Evolutionary conservation across 1,284 basidiomycete genomes (phyloP), one percentile per base, ranked within the genome.

Genomic region (Ganoderma sp.): DNA sequence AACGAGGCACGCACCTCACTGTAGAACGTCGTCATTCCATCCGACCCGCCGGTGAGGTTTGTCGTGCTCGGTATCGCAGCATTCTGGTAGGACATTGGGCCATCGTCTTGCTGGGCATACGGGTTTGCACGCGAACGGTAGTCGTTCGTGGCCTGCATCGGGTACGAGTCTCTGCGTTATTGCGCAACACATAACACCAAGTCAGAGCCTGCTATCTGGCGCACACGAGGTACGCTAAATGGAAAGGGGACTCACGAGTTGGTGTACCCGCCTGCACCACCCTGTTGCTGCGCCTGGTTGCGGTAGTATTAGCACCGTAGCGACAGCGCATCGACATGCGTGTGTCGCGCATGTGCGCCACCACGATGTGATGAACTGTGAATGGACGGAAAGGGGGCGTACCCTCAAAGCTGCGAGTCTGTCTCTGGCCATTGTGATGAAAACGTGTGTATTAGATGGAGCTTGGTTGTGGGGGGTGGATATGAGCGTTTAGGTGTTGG

Each of bases 321-420:
- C 45, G 28, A 28, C 32, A 54, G 25, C 52, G 32, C 25, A 64
- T 41, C 28, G 15, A 28, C 39, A n/a, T 9, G 22, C 37, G 45
- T 64, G 41, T 22, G 22, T 25, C 22, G 22, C 67, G 65, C 59
- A 70, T 63, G 61, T 61, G 56, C 42, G n/a, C 25, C 58, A 61
- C 57, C 48, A 3, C 25, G 28, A 28, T 8, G 59, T 34, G 22
- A 22, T 45, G 9, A 32, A 42, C 52, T 37, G 34, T 19, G 32
- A 6, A 28, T 34, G 61, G 34, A 80, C 34, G n/a, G 17, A 19
- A 52, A 39, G 15, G 43, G 39, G 22, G 54, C 84, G 73, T 72
- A 93, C 93, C 82, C 92, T 89, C 87, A 93, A 87, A 71, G 91
- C 92, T 77, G 92, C 91, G 73, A 94, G 86, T 85, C 92, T 89